phyloP scores from a whole-genome alignment of 202 grass and related monocot species.

The Dendrocalamus latiflorus region DNA sequence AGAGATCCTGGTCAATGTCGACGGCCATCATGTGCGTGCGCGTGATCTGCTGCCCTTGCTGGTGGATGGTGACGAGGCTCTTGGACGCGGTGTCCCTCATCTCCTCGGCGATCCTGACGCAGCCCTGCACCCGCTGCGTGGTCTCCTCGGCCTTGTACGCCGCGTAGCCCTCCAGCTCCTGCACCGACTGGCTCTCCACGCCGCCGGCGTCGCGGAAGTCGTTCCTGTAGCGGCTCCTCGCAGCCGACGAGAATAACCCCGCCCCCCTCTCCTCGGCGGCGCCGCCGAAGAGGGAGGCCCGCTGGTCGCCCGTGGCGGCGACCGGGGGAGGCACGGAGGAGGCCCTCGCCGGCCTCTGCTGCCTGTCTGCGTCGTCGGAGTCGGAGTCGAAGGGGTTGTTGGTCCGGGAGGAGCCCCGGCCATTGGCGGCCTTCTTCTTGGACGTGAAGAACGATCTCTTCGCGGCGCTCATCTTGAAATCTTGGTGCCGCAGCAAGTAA shows the following conservation, averaged over 20 bases:
- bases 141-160: slow-evolving; percentile 62
- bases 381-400: slow-evolving; percentile 67
- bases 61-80: no score
- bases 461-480: slow-evolving; percentile 37
- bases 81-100: no score
- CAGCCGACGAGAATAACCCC: neutral
- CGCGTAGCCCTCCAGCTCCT: slow-evolving; percentile 61
- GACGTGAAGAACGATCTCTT: slow-evolving; percentile 32
- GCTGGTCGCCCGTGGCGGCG: slow-evolving; percentile 3
- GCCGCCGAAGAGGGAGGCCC: no score
- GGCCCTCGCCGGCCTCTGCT: slow-evolving; percentile 20
- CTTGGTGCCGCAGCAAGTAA: neutral
- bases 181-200: slow-evolving; percentile 49
- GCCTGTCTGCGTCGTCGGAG: slow-evolving; percentile 36
- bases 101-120: slow-evolving; percentile 66
- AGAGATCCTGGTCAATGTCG: slow-evolving; percentile 76
- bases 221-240: slow-evolving; percentile 40
- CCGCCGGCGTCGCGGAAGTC: slow-evolving; percentile 67
- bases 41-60: no score
- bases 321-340: slow-evolving; percentile 30
- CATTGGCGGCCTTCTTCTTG: slow-evolving; percentile 26
- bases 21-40: no score
- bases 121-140: slow-evolving; percentile 40
- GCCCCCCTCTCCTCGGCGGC: neutral
- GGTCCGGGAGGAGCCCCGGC: neutral